phyloP scores from a whole-genome alignment of 352 stramenopile species.

The Phytopythium sindhum region DNA sequence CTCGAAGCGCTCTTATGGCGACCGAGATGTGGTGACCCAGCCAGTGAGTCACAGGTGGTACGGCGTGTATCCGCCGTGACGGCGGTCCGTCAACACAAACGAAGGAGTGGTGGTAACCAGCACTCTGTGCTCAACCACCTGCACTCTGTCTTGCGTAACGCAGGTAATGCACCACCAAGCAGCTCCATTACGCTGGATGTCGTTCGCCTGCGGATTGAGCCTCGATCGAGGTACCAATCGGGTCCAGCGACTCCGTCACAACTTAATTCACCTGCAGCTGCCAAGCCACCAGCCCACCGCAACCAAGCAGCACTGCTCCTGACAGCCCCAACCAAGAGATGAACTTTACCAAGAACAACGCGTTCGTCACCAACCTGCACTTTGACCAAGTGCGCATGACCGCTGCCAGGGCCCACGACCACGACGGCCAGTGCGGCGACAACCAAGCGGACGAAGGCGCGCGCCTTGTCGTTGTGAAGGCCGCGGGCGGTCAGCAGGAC shows the following conservation, averaged over 20 bases:
- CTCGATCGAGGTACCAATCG: neutral
- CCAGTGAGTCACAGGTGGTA: neutral
- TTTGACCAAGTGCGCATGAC: constrained; percentile 1
- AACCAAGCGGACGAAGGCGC: neutral
- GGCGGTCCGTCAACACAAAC: too few relatives aligned
- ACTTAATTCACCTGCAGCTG: neutral
- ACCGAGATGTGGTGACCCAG: neutral
- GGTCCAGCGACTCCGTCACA: neutral
- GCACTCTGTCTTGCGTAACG: too few relatives aligned
- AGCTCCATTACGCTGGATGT: neutral
- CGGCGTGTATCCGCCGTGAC: neutral
- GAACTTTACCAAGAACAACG: neutral
- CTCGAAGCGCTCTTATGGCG: neutral
- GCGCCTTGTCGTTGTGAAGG: neutral
- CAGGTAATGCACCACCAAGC: too few relatives aligned
- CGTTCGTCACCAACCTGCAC: constrained; percentile 1
- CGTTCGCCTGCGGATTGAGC: neutral
- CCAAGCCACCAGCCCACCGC: neutral
- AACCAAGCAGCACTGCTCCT: neutral
- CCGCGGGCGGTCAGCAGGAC: neutral
- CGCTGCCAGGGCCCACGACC: neutral
- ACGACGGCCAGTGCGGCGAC: neutral
- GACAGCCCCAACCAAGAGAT: neutral
- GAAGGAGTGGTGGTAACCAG: neutral
- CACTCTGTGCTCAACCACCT: neutral